phyloP scores from a whole-genome alignment of 306 rosid genomes.

The Sechiopsis laciniata region DNA sequence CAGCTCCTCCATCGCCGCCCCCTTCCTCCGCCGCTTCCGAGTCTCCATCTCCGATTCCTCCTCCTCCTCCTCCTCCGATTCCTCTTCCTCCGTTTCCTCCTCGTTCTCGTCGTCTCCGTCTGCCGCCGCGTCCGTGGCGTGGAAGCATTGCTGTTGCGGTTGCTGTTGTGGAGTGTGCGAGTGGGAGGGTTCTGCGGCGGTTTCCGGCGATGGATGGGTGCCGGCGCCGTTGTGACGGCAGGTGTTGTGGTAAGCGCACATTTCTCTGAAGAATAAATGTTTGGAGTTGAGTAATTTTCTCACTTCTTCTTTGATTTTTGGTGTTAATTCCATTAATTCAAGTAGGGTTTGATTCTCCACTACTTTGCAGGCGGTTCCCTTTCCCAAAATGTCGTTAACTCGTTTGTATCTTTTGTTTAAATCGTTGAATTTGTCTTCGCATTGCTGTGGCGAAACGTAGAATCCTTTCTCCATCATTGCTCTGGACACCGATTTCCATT shows the following conservation, averaged over 20 bases:
- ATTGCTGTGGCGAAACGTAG: conserved; percentile 91
- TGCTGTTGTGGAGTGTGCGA: conserved; percentile 29
- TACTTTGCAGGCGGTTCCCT: conserved; percentile 77
- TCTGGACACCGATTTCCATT: conserved; percentile 88
- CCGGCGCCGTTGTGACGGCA: conserved; percentile 47
- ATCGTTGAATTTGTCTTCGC: conserved; percentile 91
- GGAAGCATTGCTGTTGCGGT: conserved; percentile 47
- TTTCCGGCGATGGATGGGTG: conserved; percentile 39
- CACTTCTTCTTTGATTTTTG: conserved; percentile 71
- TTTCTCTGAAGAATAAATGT: conserved; percentile 87
- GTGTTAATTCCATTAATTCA: conserved; percentile 72
- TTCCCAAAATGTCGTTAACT: conserved; percentile 90
- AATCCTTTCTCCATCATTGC: conserved; percentile 93
- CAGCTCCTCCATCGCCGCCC: conserved; percentile 40
- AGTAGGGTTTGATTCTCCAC: conserved; percentile 69
- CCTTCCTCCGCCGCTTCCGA: conserved; percentile 38
- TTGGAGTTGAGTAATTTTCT: conserved; percentile 72
- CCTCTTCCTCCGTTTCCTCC: conserved; percentile 48
- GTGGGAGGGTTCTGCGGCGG: conserved; percentile 34
- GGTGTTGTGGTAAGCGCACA: conserved; percentile 94
- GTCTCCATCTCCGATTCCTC: conserved; percentile 36
- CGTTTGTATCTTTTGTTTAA: conserved; percentile 90
- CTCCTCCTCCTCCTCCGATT: conserved; percentile 46
- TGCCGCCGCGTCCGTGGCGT: conserved; percentile 37
- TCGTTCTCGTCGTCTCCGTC: conserved; percentile 40